Evolutionary conservation across 2,329 filamentous ascomycete genomes (phyloP).

Genomic region (Alternaria sp.): DNA sequence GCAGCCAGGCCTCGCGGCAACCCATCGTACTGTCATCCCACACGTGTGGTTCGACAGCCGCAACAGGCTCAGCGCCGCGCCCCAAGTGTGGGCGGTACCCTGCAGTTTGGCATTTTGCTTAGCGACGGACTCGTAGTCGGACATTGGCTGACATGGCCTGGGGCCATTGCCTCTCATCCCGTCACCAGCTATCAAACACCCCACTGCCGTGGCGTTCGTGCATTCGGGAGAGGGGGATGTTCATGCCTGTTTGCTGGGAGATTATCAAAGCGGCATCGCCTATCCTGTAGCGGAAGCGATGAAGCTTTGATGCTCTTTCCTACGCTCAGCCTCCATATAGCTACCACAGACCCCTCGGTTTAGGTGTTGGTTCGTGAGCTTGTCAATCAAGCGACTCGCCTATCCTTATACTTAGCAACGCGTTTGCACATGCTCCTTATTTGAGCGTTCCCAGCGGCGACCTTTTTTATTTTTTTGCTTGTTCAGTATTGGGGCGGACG

Average conservation of each 20-base stretch:
- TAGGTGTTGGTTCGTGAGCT: constrained; percentile 2
- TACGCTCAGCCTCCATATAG: constrained; percentile 20
- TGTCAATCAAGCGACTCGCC: constrained; percentile 7
- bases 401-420: constrained; percentile 7
- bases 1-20: constrained; percentile 4
- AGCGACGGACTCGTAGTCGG: constrained; percentile 21
- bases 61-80: constrained; percentile 20
- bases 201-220: constrained; percentile 36
- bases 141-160: constrained; percentile 36
- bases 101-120: constrained; percentile 26
- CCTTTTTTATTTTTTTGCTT: constrained; percentile 21
- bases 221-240: constrained; percentile 6
- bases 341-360: constrained; percentile 25
- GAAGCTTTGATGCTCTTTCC: constrained; percentile 10
- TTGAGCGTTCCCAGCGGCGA: constrained; percentile 6
- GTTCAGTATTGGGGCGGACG: constrained; percentile 23
- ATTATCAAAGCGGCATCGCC: constrained; percentile 22
- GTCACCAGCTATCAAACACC: constrained; percentile 37
- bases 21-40: constrained; percentile 32
- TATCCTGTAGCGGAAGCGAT: constrained; percentile 8
- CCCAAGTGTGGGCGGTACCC: constrained; percentile 23
- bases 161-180: constrained; percentile 10
- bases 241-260: constrained; percentile 16
- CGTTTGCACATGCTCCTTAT: constrained; percentile 4
- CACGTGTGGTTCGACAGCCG: constrained; percentile 36